Evolutionary conservation across 345 rosid genomes (phyloP).

Genomic region (Clausena lansium): DNA sequence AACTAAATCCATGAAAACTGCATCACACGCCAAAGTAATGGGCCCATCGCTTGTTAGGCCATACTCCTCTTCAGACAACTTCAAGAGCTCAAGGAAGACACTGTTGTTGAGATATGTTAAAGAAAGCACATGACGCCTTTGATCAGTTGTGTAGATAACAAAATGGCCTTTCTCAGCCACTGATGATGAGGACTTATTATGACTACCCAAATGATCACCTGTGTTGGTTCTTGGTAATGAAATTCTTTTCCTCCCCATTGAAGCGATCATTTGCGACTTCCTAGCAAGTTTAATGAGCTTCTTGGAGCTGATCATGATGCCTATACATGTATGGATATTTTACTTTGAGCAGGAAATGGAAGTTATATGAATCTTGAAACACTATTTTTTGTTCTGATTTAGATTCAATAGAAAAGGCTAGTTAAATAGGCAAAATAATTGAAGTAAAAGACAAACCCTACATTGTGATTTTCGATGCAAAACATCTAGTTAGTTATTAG

Average conservation of each 20-base stretch:
- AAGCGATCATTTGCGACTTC: conserved; percentile 20
- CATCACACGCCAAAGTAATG: conserved; percentile 29
- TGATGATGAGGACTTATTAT: neutral
- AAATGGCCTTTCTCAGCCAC: conserved; percentile 7
- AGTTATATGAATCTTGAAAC: no score
- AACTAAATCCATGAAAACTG: conserved; percentile 23
- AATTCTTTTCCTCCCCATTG: conserved; percentile 11
- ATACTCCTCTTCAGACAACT: conserved; percentile 32
- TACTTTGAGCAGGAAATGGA: no score
- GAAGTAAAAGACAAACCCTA: no score
- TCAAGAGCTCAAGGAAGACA: conserved; percentile 19
- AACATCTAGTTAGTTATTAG: no score
- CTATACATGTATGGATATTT: neutral
- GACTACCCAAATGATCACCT: neutral
- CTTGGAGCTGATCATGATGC: conserved; percentile 23
- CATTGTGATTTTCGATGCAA: no score
- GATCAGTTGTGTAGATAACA: conserved; percentile 16
- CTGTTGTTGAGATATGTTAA: neutral
- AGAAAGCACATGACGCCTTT: neutral
- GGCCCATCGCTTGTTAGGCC: conserved; percentile 28
- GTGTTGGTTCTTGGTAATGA: conserved; percentile 6
- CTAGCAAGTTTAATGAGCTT: conserved; percentile 28
- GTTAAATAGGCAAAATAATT: no score
- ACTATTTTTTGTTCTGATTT: no score
- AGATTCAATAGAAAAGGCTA: no score